Base-by-base conservation (phyloP, 805 yeast genomes). In the Jamesozyma hellenica region DNA sequence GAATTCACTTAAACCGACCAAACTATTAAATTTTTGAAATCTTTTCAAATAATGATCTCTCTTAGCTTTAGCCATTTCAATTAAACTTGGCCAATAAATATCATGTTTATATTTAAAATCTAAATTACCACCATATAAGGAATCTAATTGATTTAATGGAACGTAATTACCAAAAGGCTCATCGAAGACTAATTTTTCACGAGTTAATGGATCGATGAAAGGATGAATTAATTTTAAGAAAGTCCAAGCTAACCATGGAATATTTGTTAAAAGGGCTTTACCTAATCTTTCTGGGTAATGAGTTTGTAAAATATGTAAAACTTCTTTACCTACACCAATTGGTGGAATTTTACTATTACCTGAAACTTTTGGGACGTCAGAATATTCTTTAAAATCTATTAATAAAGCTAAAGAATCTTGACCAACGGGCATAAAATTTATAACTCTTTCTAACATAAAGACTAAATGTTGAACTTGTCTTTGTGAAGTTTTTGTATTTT, bases 281-380 rank as follows among this genome's bases (percentile, higher is more conserved):
- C 99, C 99, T 43, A 92, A 70, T 53, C 99, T 75, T 60, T 92
- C 99, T 4, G 98, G 98, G 60, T 92, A 92, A 62, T 92, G 99
- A 11, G 94, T 87, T 64, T 92, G 99, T 51, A 92, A 68, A 58
- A 92, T 92, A 60, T 82, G 85, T 49, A 92, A 70, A 26, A 90
- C 97, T 63, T 87, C 95, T 57, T 88, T 80, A 28, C 96, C 96
- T 14, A 78, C 82, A 38, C 82, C 72, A 32, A 90, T 68, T 1
- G 95, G 86, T n/a, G 97, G 97, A 41, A 86, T 75, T 56, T 82
- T 85, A 42, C 81, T 73, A 39, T 52, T 48, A 66, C 77, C 58
- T 70, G 70, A 27, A 65, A 71, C 53, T 55, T 66, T 70, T 41
- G 84, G 82, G 14, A 65, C 69, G 41, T 66, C 71, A 12, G 64